These are phyloP conservation scores for Aspergillus spinulosporus DNA, from an alignment of 2,329 filamentous ascomycete genomes.

Conservation along the genomic window DNA sequence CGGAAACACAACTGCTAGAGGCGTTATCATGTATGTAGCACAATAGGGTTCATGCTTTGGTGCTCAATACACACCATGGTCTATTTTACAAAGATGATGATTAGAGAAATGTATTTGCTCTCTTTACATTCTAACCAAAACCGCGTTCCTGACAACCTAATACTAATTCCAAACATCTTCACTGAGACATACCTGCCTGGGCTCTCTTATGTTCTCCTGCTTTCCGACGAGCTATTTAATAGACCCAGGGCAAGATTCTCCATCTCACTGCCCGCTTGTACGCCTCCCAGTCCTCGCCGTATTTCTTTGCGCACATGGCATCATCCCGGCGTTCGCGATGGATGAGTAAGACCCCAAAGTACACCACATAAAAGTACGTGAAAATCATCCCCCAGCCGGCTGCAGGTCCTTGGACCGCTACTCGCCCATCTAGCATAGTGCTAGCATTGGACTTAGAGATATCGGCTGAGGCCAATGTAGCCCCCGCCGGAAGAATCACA, in stretches of 20 bases:
- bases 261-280: slow-evolving; percentile 56
- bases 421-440: slow-evolving; percentile 51
- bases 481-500: slow-evolving; percentile 51
- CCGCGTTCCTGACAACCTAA: no score
- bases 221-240: neutral
- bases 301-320: slow-evolving; percentile 82
- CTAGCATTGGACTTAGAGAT: slow-evolving; percentile 19
- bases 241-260: slow-evolving; percentile 6
- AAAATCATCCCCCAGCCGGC: slow-evolving; percentile 76
- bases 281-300: slow-evolving; percentile 82
- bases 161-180: no score
- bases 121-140: no score
- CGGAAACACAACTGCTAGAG: no score
- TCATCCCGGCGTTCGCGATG: slow-evolving; percentile 83
- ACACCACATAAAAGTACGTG: slow-evolving; percentile 89
- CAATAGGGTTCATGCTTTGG: no score
- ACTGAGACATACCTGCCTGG: no score
- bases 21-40: no score
- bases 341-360: slow-evolving; percentile 80
- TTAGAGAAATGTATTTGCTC: no score
- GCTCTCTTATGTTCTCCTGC: no score
- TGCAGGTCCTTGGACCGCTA: slow-evolving; percentile 14
- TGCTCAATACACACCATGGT: no score
- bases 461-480: slow-evolving; percentile 24
- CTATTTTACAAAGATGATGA: no score